Evolutionary conservation across 176 grass and related monocot genomes (phyloP).

Genomic region (Oryza meridionalis): DNA sequence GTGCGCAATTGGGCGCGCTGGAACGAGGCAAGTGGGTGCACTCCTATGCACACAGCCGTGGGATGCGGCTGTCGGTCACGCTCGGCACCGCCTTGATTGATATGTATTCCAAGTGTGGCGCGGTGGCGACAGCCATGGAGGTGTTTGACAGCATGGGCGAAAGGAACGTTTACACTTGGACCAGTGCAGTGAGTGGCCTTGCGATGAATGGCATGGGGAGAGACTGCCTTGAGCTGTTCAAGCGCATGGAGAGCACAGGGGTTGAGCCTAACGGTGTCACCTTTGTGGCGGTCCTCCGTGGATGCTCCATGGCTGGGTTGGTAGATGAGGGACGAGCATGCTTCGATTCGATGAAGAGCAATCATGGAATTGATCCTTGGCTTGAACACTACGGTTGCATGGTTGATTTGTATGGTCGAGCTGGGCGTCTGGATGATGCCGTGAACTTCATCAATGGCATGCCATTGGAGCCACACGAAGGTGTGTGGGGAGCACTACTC

Average conservation of each 20-base stretch:
- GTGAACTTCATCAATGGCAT: slow-evolving; percentile 65
- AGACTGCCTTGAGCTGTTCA: slow-evolving; percentile 70
- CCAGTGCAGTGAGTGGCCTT: slow-evolving; percentile 61
- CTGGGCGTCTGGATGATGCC: slow-evolving; percentile 65
- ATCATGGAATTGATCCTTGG: slow-evolving; percentile 61
- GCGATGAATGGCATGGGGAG: slow-evolving; percentile 68
- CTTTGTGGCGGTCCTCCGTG: slow-evolving; percentile 70
- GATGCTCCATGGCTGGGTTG: slow-evolving; percentile 68
- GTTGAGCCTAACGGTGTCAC: slow-evolving; percentile 66
- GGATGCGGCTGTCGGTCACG: slow-evolving; percentile 56
- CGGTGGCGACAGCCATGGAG: slow-evolving; percentile 46
- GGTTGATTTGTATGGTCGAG: slow-evolving; percentile 73
- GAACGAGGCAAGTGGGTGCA: slow-evolving; percentile 74
- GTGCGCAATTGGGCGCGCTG: slow-evolving; percentile 62
- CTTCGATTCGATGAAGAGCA: slow-evolving; percentile 61
- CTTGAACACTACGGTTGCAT: slow-evolving; percentile 80
- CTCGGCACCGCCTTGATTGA: slow-evolving; percentile 76
- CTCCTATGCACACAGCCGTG: slow-evolving; percentile 26
- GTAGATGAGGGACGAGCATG: slow-evolving; percentile 56
- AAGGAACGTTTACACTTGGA: slow-evolving; percentile 83
- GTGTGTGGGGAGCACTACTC: slow-evolving; percentile 82
- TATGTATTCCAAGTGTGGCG: slow-evolving; percentile 84
- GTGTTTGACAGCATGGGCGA: slow-evolving; percentile 72
- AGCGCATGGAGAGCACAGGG: slow-evolving; percentile 52
- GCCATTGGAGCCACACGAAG: slow-evolving; percentile 66